phyloP scores from a whole-genome alignment of 495 filamentous ascomycete species.

The Astrothelium macrocarpum region DNA sequence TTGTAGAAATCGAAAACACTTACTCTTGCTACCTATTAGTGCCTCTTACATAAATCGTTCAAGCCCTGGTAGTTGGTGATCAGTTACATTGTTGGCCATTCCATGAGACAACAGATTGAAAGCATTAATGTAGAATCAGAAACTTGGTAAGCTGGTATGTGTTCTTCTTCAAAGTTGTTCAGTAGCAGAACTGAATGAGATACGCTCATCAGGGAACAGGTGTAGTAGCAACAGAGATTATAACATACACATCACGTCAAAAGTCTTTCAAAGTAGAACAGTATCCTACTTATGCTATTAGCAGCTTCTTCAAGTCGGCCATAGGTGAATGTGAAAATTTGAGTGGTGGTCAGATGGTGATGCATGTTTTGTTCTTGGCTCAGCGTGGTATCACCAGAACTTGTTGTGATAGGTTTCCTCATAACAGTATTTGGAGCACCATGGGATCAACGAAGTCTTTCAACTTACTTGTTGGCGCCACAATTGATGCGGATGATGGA shows the following conservation, averaged over 20 bases:
- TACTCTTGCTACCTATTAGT: not conserved
- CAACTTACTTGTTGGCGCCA: not conserved
- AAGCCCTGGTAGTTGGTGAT: not conserved
- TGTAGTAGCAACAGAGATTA: not conserved
- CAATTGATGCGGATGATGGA: not conserved
- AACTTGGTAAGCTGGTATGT: constrained; percentile 32
- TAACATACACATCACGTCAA: constrained; percentile 2
- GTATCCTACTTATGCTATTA: not conserved
- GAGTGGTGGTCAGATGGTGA: constrained; percentile 79
- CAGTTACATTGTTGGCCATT: not conserved
- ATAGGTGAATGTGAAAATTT: not conserved
- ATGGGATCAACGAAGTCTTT: not conserved
- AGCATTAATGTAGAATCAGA: constrained; percentile 28
- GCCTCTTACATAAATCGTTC: not conserved
- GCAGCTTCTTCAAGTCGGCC: not conserved
- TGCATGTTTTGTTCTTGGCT: constrained; percentile 97
- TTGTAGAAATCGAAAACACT: not conserved
- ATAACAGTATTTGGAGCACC: constrained; percentile 25
- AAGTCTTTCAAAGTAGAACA: not conserved
- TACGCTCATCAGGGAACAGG: constrained; percentile 34
- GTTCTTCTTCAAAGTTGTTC: constrained; percentile 33
- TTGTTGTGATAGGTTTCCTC: constrained; percentile 52
- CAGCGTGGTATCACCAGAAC: constrained; percentile 69
- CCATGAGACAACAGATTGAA: no score
- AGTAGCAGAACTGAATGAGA: constrained; percentile 39